Percentiles rank a stretch among this genome's conserved stretches.
These are phyloP conservation scores for Zygnema cylindricum DNA, from an alignment of 139 green algal genomes.

Conservation along the genomic window DNA sequence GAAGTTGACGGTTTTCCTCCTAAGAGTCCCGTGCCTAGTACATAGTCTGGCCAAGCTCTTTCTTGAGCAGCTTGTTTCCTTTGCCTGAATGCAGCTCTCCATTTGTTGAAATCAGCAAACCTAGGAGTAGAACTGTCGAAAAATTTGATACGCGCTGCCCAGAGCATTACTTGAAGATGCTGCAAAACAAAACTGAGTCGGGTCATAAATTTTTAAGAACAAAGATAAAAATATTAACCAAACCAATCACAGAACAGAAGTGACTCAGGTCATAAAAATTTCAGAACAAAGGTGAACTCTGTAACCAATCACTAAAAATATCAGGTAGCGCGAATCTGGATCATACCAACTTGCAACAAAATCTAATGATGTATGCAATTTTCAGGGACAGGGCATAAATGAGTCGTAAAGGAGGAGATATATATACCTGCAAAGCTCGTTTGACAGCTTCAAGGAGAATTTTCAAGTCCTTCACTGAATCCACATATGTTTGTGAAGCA, in stretches of 20 bases:
- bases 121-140: not conserved
- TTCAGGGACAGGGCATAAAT: too few species aligned
- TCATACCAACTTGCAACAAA: too few species aligned
- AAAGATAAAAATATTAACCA: too few species aligned
- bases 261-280: too few species aligned
- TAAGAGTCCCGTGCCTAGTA: not conserved
- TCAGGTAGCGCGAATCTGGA: too few species aligned
- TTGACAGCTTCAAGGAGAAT: not conserved
- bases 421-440: not conserved
- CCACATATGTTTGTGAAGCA: not conserved
- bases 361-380: too few species aligned
- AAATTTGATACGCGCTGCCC: not conserved
- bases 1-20: not conserved
- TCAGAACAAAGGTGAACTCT: too few species aligned
- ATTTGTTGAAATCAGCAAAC: not conserved
- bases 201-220: too few species aligned
- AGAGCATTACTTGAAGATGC: not conserved
- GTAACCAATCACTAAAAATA: too few species aligned
- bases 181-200: not conserved
- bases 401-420: too few species aligned
- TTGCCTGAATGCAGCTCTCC: not conserved
- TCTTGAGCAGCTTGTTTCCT: not conserved
- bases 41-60: not conserved
- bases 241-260: too few species aligned
- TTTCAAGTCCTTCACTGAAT: not conserved